Evolutionary conservation across 768 basidiomycete species (phyloP), one percentile per base, ranked within the genome.

Genomic region (Gautieria morchelliformis): DNA sequence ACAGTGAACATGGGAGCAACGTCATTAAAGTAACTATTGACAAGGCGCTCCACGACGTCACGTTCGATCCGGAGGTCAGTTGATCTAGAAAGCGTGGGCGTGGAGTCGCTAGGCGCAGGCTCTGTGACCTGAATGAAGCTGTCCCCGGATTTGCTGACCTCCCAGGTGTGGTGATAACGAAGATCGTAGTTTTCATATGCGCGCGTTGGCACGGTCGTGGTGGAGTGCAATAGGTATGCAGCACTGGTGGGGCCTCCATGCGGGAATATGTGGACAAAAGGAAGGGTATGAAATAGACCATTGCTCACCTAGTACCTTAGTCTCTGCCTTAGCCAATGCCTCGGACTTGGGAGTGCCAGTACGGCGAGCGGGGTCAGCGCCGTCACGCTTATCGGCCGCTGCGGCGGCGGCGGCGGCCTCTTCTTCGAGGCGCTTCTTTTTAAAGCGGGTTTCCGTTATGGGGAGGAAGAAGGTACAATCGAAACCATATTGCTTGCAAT

Each of bases 381-480:
- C 40, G 17, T 53, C 35, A 69, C 68, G 49, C 71, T 27, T 27
- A 27, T 27, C 68, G 2, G 62, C 59, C 39, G 62, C 67, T 15
- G 64, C 61, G 22, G 59, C 63, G 11, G 63, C 67, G 10, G 61
- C 69, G 0, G 72, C 71, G 2, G 74, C 71, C 52, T 87, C 87
- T 63, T 89, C 85, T 64, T 93, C 88, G 45, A 84, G 58, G 63
- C 88, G 87, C 74, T 93, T 93, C 76, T 96, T 96, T 75, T 97
- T 97, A 79, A 97, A 99, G 19, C 96, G 85, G 0, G 96, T 99
- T 70, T 98, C 96, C 10, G 95, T 92, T 64, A 99, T 99, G 41
- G 96, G 96, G 12, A 98, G 82, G 76, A 96, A 95, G 73, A 94
- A 96, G 5, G 94, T 96, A 69, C 95, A 96, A 62, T 95, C 92